Evolutionary conservation across 768 basidiomycete species (phyloP).

Genomic region (Boletus rex-veris): DNA sequence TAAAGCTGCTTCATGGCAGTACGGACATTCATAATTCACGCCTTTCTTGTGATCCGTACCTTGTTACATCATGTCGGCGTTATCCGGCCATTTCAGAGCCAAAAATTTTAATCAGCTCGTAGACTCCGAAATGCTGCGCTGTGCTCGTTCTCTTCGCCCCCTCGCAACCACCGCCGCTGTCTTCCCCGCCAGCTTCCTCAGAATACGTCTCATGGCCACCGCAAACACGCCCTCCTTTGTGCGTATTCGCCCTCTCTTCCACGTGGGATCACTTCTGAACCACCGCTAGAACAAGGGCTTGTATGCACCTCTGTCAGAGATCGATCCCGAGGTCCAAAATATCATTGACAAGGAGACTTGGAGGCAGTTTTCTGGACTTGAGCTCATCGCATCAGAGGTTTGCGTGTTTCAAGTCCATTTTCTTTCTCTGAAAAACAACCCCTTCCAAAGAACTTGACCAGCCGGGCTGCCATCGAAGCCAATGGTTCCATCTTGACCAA

Average conservation of each 20-base stretch:
- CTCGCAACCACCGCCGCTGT: slow-evolving; percentile 17
- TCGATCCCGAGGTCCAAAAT: slow-evolving; percentile 93
- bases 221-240: slow-evolving; percentile 60
- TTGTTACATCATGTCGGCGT: slow-evolving; percentile 14
- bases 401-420: neutral
- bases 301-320: slow-evolving; percentile 83
- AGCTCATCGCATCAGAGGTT: slow-evolving; percentile 98
- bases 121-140: slow-evolving; percentile 32
- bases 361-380: slow-evolving; percentile 95
- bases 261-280: neutral
- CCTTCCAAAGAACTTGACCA: slow-evolving; percentile 81
- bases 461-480: slow-evolving; percentile 93
- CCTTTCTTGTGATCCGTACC: neutral
- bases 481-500: slow-evolving; percentile 98
- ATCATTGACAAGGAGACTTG: slow-evolving; percentile 99
- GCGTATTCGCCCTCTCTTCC: slow-evolving; percentile 23
- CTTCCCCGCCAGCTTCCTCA: slow-evolving; percentile 15
- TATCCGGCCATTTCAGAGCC: slow-evolving; percentile 15
- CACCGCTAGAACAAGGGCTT: slow-evolving; percentile 78
- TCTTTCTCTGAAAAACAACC: neutral
- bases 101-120: slow-evolving; percentile 13
- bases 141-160: slow-evolving; percentile 27
- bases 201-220: slow-evolving; percentile 55
- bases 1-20: too few species aligned
- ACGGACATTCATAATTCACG: too few species aligned